A percentile compares a stretch with the other conserved stretches of the same genome.
These are phyloP conservation scores for Coemansia sp. DNA, from an alignment of 192 early-diverging fungal genomes.

Conservation along the genomic window DNA sequence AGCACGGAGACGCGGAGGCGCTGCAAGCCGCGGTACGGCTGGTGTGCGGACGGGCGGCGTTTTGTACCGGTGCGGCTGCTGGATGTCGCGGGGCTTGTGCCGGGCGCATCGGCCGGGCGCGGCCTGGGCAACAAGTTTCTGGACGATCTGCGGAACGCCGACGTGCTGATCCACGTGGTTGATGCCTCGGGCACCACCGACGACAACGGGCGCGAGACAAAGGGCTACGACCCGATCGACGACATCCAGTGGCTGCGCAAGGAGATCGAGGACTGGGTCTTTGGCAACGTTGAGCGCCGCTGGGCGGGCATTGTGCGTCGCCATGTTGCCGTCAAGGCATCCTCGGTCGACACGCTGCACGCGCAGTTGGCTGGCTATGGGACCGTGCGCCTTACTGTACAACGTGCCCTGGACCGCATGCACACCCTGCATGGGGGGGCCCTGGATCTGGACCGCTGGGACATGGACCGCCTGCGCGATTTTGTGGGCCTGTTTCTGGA, in stretches of 20 bases:
- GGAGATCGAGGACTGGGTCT: slow-evolving; percentile 78
- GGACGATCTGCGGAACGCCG: slow-evolving; percentile 76
- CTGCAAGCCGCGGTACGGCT: slow-evolving; percentile 75
- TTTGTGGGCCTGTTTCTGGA: slow-evolving; percentile 73
- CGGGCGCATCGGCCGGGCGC: slow-evolving; percentile 72
- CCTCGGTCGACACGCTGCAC: slow-evolving; percentile 44
- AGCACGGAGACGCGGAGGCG: slow-evolving; percentile 43
- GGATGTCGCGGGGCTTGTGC: slow-evolving; percentile 83
- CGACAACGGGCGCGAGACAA: slow-evolving; percentile 69
- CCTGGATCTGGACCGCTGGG: slow-evolving; percentile 61
- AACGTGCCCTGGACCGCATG: slow-evolving; percentile 29
- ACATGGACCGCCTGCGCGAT: slow-evolving; percentile 50
- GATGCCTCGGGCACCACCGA: slow-evolving; percentile 85
- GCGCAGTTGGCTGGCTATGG: slow-evolving; percentile 54
- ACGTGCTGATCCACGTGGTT: slow-evolving; percentile 81
- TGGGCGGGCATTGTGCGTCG: slow-evolving; percentile 70
- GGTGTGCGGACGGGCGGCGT: slow-evolving; percentile 66
- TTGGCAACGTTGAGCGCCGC: slow-evolving; percentile 65
- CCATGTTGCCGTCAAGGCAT: slow-evolving; percentile 59
- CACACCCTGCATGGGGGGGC: background rate
- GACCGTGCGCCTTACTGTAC: slow-evolving; percentile 23
- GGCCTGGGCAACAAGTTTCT: slow-evolving; percentile 81
- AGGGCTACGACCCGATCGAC: slow-evolving; percentile 79
- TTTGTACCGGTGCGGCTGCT: slow-evolving; percentile 70
- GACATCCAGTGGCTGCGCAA: slow-evolving; percentile 79